These are phyloP conservation scores for Ogataea ganodermae DNA, from an alignment of 805 yeast genomes.

Conservation along the genomic window DNA sequence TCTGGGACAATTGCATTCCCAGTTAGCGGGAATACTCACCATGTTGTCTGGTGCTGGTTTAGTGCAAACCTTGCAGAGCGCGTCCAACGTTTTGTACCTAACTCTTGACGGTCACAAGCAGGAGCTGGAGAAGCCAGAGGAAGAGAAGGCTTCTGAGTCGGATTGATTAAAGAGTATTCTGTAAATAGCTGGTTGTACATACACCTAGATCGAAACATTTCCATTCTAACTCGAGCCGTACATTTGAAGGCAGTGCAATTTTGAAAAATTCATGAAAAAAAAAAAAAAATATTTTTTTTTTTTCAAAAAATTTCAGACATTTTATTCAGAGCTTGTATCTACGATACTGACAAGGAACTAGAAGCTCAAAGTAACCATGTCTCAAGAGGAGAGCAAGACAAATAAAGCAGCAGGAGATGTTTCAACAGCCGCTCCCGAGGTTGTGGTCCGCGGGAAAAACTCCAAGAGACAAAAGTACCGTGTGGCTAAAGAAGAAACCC, in stretches of 20 bases:
- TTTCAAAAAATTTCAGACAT: background rate
- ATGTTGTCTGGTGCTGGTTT: constrained; percentile 87
- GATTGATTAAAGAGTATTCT: background rate
- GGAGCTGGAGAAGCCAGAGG: constrained; percentile 28
- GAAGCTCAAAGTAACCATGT: background rate
- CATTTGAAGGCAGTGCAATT: constrained; percentile 13
- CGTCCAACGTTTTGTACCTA: constrained; percentile 68
- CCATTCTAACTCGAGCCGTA: background rate
- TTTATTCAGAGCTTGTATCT: background rate
- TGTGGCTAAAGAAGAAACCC: constrained; percentile 45
- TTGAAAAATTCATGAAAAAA: constrained; percentile 1
- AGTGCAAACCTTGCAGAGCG: constrained; percentile 73
- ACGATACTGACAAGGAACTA: background rate
- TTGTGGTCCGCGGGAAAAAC: constrained; percentile 4
- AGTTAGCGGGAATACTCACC: constrained; percentile 83
- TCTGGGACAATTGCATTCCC: constrained; percentile 69
- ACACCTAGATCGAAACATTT: constrained; percentile 2
- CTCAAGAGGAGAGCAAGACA: background rate
- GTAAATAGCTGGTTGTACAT: constrained; percentile 11
- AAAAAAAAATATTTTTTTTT: too few relatives aligned
- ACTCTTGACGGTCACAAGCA: constrained; percentile 64
- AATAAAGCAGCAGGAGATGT: background rate
- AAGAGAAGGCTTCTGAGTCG: constrained; percentile 4
- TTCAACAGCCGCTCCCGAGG: background rate
- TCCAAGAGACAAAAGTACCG: constrained; percentile 53